Base-by-base conservation (phyloP, 495 filamentous ascomycete genomes). In the Schizothecium vesticola region DNA sequence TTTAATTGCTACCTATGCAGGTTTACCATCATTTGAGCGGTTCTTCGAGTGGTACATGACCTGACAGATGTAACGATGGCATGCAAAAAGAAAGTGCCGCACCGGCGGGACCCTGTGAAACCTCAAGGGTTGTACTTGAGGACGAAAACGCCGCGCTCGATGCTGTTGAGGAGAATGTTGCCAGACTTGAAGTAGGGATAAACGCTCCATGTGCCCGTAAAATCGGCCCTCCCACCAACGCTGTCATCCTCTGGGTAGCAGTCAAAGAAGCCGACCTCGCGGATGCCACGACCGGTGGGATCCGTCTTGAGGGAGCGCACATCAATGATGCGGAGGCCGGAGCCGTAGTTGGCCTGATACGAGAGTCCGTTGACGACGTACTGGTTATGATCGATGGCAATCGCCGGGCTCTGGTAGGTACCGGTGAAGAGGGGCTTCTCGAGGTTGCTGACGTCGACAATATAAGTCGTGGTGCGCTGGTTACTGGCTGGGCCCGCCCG, bases 331-430 rank as follows among this genome's bases (percentile, higher is more conserved):
- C 85, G 77, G 63, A 87, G 80, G 13, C 86, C 86, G 28, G 84
- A 77, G 13, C 81, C 85, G 76, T 88, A 88, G 77, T 87, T 86
- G 67, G 79, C 80, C 75, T 88, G 86, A 75, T 86, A 88, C n/a
- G 73, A 69, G 55, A 80, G 74, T 10, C 83, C 85, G 31, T 86
- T 72, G 72, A 77, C 69, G 66, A 87, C 73, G 70, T 87, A 88
- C 72, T 87, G 86, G 76, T 88, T 88, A 76, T 88, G 86, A 75
- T 88, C 86, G 71, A 88, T 85, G 43, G 80, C 77, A 56, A 77
- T 76, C 57, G 78, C 80, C 2, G 70, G 70, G 25, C 79, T 80
- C 72, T 82, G 77, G 77, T 84, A 88, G 72, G 75, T 76, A 12
- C 86, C 86, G n/a, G 83, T 87, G 70, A 85, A 80, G 65, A 78